Evolutionary conservation across 768 basidiomycete species (phyloP), one percentile per base, ranked within the genome.

Genomic region (Lactifluus volemus): DNA sequence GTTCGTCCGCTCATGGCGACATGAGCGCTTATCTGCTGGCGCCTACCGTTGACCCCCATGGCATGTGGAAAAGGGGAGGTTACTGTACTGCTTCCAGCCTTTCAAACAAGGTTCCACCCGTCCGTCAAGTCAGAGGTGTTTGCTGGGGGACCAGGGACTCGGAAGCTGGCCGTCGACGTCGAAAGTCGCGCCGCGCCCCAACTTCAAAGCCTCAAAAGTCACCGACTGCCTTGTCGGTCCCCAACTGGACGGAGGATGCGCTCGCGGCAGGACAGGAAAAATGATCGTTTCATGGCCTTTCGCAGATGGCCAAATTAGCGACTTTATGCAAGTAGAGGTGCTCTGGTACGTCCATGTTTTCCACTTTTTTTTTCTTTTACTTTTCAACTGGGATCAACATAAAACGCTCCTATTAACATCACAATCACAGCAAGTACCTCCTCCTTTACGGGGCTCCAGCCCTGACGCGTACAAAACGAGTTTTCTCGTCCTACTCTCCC

Each of bases 251-350:
- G 1, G 90, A 94, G 67, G 88, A 92, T 62, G 91, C 90, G 2
- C 74, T 91, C 10, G 81, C 80, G 2, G 79, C 82, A 3, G 88
- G 84, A 4, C 85, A 90, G 59, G 88, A 92, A 53, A 70, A n/a
- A n/a, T n/a, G n/a, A n/a, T n/a, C 7, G 71, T 92, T 10, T 91
- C 83, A 36, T 92, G 89, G 88, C 92, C 94, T 2, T 89, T 95
- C 68, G 80, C 82, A 49, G 81, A 87, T 30, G 86, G 83, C 3
- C 80, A 83, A 66, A 76, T 95, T 59, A 77, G 74, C 15, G 88
- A 95, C 69, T 96, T 86, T 84, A 79, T 76, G 19, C 91, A 92
- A 65, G 88, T 89, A 17, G 93, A 96, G 71, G 94, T n/a, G n/a
- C n/a, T n/a, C n/a, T n/a, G n/a, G n/a, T 93, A 70, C 74, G 58